A percentile compares a stretch with the other conserved stretches of the same genome.
phyloP scores from a whole-genome alignment of 2,329 filamentous ascomycete species.

The Lecanoromycetidae sp. region DNA sequence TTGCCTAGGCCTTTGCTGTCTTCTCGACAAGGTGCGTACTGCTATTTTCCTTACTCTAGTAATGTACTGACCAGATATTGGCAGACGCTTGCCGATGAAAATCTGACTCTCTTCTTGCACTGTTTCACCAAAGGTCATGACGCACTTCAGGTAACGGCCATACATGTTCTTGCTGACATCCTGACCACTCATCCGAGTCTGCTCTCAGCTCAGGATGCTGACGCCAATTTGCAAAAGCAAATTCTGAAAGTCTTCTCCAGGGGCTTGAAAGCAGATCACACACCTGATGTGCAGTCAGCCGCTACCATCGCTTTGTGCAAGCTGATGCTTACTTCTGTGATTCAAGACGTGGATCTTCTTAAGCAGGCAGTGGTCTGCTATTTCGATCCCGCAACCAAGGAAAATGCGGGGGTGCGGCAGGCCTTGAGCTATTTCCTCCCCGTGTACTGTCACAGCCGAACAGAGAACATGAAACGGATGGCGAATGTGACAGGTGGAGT shows the following conservation, averaged over 20 bases:
- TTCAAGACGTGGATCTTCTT: conserved; percentile 67
- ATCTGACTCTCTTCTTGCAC: conserved; percentile 84
- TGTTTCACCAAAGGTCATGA: conserved; percentile 92
- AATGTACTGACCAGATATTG: conserved; percentile 16
- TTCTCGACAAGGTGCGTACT: conserved; percentile 61
- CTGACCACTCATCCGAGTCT: conserved; percentile 77
- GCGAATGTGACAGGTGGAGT: conserved; percentile 59
- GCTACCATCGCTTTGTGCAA: conserved; percentile 76
- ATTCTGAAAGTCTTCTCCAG: conserved; percentile 78
- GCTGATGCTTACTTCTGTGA: conserved; percentile 66
- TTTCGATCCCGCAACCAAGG: conserved; percentile 71
- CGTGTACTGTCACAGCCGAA: conserved; percentile 78
- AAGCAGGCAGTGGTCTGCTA: conserved; percentile 75
- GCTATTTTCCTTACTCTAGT: neutral
- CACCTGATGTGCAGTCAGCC: conserved; percentile 64
- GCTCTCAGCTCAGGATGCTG: conserved; percentile 31
- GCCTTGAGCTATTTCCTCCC: conserved; percentile 87
- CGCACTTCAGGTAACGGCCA: conserved; percentile 72
- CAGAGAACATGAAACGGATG: conserved; percentile 76
- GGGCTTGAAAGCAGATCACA: conserved; percentile 59
- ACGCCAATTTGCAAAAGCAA: conserved; percentile 36
- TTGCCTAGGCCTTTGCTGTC: conserved; percentile 79
- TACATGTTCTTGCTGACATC: conserved; percentile 89
- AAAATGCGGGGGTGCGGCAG: conserved; percentile 73
- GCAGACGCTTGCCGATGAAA: conserved; percentile 75